Conservation (phyloP, 805 yeast species). For the Starmerella bombi region DNA sequence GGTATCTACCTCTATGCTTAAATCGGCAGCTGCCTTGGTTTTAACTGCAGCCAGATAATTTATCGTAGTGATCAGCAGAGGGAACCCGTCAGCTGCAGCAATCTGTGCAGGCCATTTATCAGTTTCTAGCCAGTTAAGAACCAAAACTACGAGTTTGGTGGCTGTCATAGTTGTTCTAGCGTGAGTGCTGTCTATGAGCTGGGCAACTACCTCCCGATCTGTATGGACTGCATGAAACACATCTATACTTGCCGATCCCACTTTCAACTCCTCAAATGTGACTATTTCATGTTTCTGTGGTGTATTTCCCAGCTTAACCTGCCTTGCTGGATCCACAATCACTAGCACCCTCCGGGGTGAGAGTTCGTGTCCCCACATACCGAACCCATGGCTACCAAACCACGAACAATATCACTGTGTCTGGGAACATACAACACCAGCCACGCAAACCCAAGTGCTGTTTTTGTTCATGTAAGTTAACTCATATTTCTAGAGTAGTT, state of each 20-base stretch:
- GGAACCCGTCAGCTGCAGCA: neutral
- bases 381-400: no score
- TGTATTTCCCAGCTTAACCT: neutral
- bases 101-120: conserved; percentile 2
- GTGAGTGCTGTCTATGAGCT: neutral
- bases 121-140: conserved; percentile 7
- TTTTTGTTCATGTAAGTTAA: no score
- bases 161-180: no score
- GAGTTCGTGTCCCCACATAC: neutral
- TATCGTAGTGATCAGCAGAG: conserved; percentile 4
- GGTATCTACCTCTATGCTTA: conserved; percentile 6
- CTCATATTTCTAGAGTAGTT: no score
- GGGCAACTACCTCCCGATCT: no score
- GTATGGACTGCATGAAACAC: neutral
- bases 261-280: neutral
- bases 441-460: no score
- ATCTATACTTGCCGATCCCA: neutral
- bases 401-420: neutral
- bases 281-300: neutral
- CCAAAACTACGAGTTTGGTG: neutral
- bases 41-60: neutral
- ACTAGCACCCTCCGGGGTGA: neutral
- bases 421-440: no score
- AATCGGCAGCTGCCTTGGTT: conserved; percentile 3
- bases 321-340: neutral